These are phyloP conservation scores for Pleodorina starrii DNA, from an alignment of 139 green algal species.

Conservation along the genomic window DNA sequence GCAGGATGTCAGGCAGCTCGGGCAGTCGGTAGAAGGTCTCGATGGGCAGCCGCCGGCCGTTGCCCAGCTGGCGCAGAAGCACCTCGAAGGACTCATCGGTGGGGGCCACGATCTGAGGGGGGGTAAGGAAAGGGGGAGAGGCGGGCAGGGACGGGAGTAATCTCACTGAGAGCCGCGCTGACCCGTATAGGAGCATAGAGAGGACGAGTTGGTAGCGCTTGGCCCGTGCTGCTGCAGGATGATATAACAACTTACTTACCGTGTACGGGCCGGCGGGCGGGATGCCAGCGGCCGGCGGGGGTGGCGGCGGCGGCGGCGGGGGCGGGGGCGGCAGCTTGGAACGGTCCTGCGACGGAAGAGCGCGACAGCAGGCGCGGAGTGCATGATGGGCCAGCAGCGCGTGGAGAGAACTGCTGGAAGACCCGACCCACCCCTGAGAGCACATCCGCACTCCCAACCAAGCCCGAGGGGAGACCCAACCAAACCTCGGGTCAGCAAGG, in stretches of 20 bases:
- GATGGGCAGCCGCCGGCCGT: constrained; percentile 60
- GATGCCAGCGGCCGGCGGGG: constrained; percentile 62
- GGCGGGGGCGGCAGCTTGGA: constrained; percentile 51
- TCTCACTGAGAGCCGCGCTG: too few relatives aligned
- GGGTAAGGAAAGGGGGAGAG: neutral
- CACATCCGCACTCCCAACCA: too few relatives aligned
- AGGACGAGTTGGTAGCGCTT: too few relatives aligned
- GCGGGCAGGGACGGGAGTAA: neutral
- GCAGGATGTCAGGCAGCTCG: constrained; percentile 76
- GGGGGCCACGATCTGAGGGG: constrained; percentile 73
- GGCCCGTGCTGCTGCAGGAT: too few relatives aligned
- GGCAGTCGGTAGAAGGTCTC: constrained; percentile 65
- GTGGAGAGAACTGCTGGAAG: too few relatives aligned
- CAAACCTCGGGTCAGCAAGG: too few relatives aligned
- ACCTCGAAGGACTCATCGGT: constrained; percentile 72
- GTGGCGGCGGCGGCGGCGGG: constrained; percentile 47
- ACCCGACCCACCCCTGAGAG: too few relatives aligned
- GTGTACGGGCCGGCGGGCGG: constrained; percentile 70
- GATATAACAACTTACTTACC: too few relatives aligned
- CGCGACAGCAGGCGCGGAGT: too few relatives aligned
- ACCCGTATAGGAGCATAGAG: too few relatives aligned
- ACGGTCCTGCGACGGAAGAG: constrained; percentile 50
- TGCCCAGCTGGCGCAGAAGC: constrained; percentile 66
- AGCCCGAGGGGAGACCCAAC: too few relatives aligned
- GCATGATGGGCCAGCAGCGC: too few relatives aligned